A percentile compares a stretch with the other conserved stretches of the same genome.
These are phyloP conservation scores for Apiospora marii DNA, from an alignment of 2,329 filamentous ascomycete species.

Conservation along the genomic window DNA sequence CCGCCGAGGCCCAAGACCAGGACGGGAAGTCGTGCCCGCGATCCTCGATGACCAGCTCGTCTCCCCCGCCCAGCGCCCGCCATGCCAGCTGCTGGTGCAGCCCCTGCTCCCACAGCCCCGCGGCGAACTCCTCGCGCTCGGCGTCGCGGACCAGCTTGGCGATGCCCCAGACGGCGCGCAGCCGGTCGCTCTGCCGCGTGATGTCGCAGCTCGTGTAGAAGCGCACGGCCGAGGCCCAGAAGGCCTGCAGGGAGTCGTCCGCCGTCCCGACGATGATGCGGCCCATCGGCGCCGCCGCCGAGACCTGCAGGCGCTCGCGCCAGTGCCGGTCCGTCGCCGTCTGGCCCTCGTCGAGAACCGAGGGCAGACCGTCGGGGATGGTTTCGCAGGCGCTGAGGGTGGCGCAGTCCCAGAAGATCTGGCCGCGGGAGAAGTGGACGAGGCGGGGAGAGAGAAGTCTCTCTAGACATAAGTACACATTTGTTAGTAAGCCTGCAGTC, in stretches of 20 bases:
- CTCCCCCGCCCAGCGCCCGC: slow-evolving; percentile 14
- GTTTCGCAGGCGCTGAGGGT: slow-evolving; percentile 32
- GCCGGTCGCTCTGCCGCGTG: slow-evolving; percentile 28
- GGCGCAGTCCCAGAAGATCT: slow-evolving; percentile 38
- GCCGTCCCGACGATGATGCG: slow-evolving; percentile 13
- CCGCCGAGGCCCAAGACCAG: slow-evolving; percentile 25
- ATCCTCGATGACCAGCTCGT: neutral
- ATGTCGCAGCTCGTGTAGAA: slow-evolving; percentile 33
- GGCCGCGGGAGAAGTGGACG: slow-evolving; percentile 31
- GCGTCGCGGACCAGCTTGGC: slow-evolving; percentile 32
- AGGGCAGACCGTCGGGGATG: slow-evolving; percentile 31
- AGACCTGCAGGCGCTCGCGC: slow-evolving; percentile 25
- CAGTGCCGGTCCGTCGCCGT: slow-evolving; percentile 30
- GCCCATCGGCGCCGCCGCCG: slow-evolving; percentile 12
- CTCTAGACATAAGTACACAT: too few species aligned
- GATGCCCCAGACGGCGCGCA: slow-evolving; percentile 33
- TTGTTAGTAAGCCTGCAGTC: too few species aligned
- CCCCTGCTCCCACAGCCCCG: slow-evolving; percentile 30
- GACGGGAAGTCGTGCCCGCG: neutral
- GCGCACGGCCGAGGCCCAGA: slow-evolving; percentile 32
- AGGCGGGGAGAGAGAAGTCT: slow-evolving; percentile 33
- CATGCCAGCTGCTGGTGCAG: slow-evolving; percentile 33
- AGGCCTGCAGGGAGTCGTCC: slow-evolving; percentile 27
- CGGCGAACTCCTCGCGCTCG: slow-evolving; percentile 26
- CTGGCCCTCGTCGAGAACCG: slow-evolving; percentile 24